Conservation (phyloP, 495 filamentous ascomycete genomes). For the Trichoderma parareesei region DNA sequence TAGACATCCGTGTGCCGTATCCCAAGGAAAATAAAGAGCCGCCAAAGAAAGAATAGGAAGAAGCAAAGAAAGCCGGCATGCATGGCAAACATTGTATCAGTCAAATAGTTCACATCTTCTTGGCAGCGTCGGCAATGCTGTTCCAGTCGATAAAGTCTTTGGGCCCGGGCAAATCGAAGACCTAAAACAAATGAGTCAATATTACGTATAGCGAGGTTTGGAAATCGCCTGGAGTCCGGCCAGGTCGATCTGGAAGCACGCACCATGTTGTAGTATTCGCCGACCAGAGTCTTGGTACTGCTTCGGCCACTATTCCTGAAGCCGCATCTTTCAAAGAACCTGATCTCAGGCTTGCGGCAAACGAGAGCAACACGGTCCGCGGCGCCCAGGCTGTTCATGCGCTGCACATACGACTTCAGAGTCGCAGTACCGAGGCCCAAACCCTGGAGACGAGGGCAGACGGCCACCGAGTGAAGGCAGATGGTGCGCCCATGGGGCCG, state of each 20-base stretch:
- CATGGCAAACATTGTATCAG: too few species aligned
- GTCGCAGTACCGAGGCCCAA: slow-evolving; percentile 68
- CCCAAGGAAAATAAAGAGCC: too few species aligned
- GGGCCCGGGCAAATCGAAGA: slow-evolving; percentile 10
- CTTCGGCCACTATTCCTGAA: slow-evolving; percentile 65
- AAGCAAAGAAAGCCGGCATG: too few species aligned
- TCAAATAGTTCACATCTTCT: too few species aligned
- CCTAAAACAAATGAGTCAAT: slow-evolving; percentile 5
- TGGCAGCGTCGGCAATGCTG: too few species aligned
- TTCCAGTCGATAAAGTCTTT: background rate
- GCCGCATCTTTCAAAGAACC: slow-evolving; percentile 70
- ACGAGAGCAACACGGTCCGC: slow-evolving; percentile 70
- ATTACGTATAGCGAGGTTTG: background rate
- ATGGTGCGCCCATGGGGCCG: slow-evolving; percentile 66
- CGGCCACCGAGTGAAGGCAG: slow-evolving; percentile 72
- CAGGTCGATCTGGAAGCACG: slow-evolving; percentile 9
- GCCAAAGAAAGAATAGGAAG: too few species aligned
- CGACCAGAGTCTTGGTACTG: slow-evolving; percentile 58
- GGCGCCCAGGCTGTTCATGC: slow-evolving; percentile 49
- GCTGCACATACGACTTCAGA: slow-evolving; percentile 67
- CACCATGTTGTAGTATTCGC: slow-evolving; percentile 73
- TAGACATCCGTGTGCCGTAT: background rate
- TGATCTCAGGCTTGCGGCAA: slow-evolving; percentile 41
- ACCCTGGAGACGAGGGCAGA: slow-evolving; percentile 66
- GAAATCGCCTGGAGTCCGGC: background rate